Conservation (phyloP, 2,329 filamentous ascomycete genomes). For the Botrytis aclada region DNA sequence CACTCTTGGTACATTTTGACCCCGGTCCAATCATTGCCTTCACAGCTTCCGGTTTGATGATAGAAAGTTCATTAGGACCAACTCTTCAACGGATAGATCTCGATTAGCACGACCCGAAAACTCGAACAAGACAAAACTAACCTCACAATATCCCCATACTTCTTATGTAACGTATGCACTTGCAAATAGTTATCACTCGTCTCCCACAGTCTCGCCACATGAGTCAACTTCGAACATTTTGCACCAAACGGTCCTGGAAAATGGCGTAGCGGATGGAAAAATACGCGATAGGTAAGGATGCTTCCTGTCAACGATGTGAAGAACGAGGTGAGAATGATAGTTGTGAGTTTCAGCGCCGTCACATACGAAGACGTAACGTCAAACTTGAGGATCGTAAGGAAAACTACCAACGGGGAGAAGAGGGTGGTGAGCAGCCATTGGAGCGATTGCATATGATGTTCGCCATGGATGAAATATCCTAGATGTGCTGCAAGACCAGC, state of each 20-base stretch:
- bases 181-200: constrained; percentile 22
- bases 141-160: constrained; percentile 32
- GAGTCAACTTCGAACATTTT: constrained; percentile 29
- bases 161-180: constrained; percentile 23
- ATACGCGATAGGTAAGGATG: constrained; percentile 53
- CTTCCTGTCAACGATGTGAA: constrained; percentile 30
- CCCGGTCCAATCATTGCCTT: constrained; percentile 22
- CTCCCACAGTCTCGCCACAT: constrained; percentile 16
- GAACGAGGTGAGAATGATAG: not conserved
- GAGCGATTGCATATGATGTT: constrained; percentile 22
- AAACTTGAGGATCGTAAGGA: not conserved
- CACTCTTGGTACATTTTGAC: constrained; percentile 27
- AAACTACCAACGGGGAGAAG: not conserved
- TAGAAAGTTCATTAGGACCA: constrained; percentile 28
- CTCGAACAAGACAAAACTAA: not conserved
- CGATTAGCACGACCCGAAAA: not conserved
- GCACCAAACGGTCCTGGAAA: constrained; percentile 34
- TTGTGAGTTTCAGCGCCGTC: not conserved
- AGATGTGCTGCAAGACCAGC: constrained; percentile 23
- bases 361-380: not conserved
- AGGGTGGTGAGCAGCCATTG: not conserved
- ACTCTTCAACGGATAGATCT: not conserved
- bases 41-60: constrained; percentile 27
- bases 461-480: constrained; percentile 31
- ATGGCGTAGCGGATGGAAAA: constrained; percentile 40